Conservation (phyloP, 2,329 filamentous ascomycete species). For the Colletotrichum sp. region DNA sequence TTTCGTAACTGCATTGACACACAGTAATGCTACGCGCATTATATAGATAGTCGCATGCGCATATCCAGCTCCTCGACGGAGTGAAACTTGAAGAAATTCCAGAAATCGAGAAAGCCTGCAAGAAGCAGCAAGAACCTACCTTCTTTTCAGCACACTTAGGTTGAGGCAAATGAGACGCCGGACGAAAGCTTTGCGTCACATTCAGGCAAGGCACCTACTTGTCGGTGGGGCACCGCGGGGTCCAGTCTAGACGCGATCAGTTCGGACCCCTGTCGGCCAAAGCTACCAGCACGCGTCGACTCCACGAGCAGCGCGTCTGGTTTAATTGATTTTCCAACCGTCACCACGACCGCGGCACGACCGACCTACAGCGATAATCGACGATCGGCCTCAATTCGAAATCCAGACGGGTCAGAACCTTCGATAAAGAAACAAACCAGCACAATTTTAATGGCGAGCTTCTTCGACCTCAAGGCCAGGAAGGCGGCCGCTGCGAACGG, state of each 20-base stretch:
- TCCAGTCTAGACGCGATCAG: background rate
- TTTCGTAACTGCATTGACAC: background rate
- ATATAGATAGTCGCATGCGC: background rate
- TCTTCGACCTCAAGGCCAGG: constrained; percentile 94
- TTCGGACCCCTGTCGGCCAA: background rate
- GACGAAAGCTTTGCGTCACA: background rate
- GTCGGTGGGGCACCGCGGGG: constrained; percentile 8
- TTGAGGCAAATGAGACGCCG: background rate
- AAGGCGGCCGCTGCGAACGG: constrained; percentile 75
- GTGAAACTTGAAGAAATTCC: background rate
- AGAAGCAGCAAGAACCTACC: background rate
- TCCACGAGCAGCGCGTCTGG: constrained; percentile 6
- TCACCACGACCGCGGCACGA: background rate
- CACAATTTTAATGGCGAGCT: constrained; percentile 71
- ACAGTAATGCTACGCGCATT: background rate
- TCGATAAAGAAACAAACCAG: background rate
- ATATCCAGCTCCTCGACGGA: background rate
- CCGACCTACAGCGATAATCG: background rate
- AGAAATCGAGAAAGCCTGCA: background rate
- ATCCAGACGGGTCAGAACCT: background rate
- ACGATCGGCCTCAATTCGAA: background rate
- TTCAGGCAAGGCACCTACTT: background rate
- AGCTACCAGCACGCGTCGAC: constrained; percentile 11
- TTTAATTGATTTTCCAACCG: constrained; percentile 16
- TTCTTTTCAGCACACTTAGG: background rate